These are phyloP conservation scores for Setaria italica DNA, from an alignment of 202 grass and related monocot genomes.

Conservation along the genomic window DNA sequence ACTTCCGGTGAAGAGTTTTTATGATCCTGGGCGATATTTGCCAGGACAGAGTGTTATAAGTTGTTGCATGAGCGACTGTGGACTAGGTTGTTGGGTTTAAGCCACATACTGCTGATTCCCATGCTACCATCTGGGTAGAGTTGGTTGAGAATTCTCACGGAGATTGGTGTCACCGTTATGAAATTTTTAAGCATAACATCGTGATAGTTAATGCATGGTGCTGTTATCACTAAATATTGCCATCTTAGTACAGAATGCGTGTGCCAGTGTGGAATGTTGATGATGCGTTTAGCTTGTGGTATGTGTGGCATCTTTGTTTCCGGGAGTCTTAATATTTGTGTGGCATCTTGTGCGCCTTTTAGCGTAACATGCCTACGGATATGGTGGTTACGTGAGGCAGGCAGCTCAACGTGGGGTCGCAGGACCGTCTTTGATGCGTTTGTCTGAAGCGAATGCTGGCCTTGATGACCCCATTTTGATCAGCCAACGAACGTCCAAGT, in stretches of 20 bases:
- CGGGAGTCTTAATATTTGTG: neutral
- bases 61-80: neutral
- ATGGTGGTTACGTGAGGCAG: no score
- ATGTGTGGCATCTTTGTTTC: neutral
- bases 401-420: no score
- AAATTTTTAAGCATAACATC: slow-evolving; percentile 12
- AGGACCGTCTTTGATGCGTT: neutral
- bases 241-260: neutral
- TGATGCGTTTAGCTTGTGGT: no score
- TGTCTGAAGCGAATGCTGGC: neutral
- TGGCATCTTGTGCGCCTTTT: neutral
- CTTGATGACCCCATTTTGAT: neutral
- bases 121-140: slow-evolving; percentile 26
- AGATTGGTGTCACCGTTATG: slow-evolving; percentile 27
- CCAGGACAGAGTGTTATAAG: neutral
- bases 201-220: slow-evolving; percentile 8
- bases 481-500: neutral
- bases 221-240: neutral
- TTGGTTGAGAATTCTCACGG: neutral
- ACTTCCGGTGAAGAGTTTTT: slow-evolving; percentile 62
- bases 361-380: no score
- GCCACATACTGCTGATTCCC: neutral
- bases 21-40: neutral
- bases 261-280: no score
- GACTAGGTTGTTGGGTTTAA: neutral